Evolutionary conservation across 306 rosid species (phyloP).

Genomic region (Parietaria judaica): DNA sequence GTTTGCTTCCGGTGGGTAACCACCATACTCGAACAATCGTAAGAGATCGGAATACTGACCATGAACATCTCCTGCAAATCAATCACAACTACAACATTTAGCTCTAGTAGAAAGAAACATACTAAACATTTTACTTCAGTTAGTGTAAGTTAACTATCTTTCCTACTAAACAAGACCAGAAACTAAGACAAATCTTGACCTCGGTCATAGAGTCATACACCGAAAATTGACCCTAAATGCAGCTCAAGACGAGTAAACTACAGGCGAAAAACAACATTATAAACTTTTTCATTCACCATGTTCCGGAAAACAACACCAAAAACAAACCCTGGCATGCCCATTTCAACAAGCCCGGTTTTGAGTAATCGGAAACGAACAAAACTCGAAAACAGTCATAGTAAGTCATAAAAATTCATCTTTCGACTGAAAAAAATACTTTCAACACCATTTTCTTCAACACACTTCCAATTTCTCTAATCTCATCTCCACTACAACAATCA

Average conservation of each 20-base stretch:
- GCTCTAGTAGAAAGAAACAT: background rate
- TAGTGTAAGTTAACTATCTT: background rate
- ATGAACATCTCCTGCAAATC: conserved; percentile 65
- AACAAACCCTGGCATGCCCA: too few relatives aligned
- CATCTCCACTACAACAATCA: background rate
- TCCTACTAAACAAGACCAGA: background rate
- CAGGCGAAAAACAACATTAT: too few relatives aligned
- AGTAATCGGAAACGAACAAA: too few relatives aligned
- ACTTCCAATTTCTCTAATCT: background rate
- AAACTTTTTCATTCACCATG: too few relatives aligned
- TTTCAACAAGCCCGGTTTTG: too few relatives aligned
- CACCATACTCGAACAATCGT: conserved; percentile 72
- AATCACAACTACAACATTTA: conserved; percentile 3
- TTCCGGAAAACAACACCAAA: too few relatives aligned
- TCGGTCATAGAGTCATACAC: background rate
- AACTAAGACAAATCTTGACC: background rate
- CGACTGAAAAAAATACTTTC: background rate
- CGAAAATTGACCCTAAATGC: too few relatives aligned
- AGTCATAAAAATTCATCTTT: too few relatives aligned
- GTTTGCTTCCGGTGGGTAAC: conserved; percentile 77
- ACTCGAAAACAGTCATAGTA: too few relatives aligned
- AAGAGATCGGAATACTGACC: conserved; percentile 79
- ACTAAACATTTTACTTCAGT: background rate
- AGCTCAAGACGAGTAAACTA: too few relatives aligned
- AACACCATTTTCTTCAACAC: background rate